Base-by-base conservation (phyloP, 208 protist species). In the Phytomonas serpens region DNA sequence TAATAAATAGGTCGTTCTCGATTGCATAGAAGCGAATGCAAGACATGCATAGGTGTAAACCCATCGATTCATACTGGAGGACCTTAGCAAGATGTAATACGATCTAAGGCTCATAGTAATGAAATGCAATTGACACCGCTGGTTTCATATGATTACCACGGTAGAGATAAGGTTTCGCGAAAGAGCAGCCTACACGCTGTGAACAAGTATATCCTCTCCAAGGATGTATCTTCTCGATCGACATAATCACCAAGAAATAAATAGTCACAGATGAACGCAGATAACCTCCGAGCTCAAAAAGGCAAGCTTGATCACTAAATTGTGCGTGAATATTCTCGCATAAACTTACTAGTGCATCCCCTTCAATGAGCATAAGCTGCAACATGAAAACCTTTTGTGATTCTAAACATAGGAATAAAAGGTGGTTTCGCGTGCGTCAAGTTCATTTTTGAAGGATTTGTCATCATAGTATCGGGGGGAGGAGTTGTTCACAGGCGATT, bases 221-320 rank as follows among this genome's bases (percentile, higher is more conserved):
- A 52, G 2, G 84, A 82, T 38, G 85, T 78, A 36, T 88, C 72
- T 0, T 97, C 98, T 64, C 98, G 91, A 75, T 99, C 98, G 4
- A 99, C 97, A 78, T 99, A 99, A 75, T 99, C 97, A 52, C 98
- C 97, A 63, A 99, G 87, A 74, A 99, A 99, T 34, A 99, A 85
- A 80, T 98, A 97, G 67, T 89, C 86, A 23, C 66, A 77, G 31
- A 69, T 71, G 3, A 78, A 77, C 2, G 80, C n/a, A n/a, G 83
- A 65, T 81, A 80, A 4, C 75, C 78, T 23, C 83, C 83, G 11
- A 81, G 31, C 61, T 84, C 74, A 37, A 98, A 99, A 71, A 93
- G 77, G 13, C 75, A 74, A 0, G 91, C 66, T 11, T 95, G 75
- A 76, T 97, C 92, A 64, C 76, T 61, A 76, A 87, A 94, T 71